These are phyloP conservation scores for Aspergillus sp. DNA, from an alignment of 2,329 filamentous ascomycete genomes.

Conservation along the genomic window DNA sequence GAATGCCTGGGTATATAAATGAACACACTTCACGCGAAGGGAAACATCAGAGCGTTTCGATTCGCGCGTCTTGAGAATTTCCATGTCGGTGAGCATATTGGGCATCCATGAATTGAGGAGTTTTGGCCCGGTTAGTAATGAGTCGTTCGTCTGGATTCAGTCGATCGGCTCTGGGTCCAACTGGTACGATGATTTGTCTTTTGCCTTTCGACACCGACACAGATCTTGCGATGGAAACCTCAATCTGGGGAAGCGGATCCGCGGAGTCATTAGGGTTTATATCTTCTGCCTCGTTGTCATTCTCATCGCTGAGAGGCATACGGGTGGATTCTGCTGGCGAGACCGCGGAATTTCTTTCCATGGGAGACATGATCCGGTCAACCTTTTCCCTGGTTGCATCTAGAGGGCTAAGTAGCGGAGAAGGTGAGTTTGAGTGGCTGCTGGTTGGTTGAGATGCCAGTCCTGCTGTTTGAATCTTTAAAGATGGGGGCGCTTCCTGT, in stretches of 20 bases:
- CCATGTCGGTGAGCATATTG: constrained; percentile 24
- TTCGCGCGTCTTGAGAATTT: constrained; percentile 27
- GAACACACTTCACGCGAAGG: no score
- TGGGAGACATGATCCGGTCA: constrained; percentile 12
- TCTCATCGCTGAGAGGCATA: constrained; percentile 12
- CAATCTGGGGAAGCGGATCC: constrained; percentile 15
- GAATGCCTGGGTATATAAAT: no score
- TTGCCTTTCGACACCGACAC: constrained; percentile 32
- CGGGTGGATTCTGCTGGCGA: constrained; percentile 12
- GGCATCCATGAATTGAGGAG: constrained; percentile 23
- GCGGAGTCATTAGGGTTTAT: constrained; percentile 3
- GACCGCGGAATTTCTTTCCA: neutral
- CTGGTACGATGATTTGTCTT: constrained; percentile 33
- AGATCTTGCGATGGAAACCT: constrained; percentile 36
- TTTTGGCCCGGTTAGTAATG: constrained; percentile 21
- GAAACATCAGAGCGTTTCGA: constrained; percentile 15
- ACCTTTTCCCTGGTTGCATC: constrained; percentile 6
- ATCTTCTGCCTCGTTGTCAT: constrained; percentile 5
- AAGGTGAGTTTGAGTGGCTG: constrained; percentile 7
- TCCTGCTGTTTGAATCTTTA: constrained; percentile 1
- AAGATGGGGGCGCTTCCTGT: no score
- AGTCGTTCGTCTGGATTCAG: constrained; percentile 23
- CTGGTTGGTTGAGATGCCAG: constrained; percentile 9
- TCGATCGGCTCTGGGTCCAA: constrained; percentile 20
- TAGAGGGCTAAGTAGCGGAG: constrained; percentile 10